phyloP scores from a whole-genome alignment of 257 asterid species.

The Apocynum venetum region DNA sequence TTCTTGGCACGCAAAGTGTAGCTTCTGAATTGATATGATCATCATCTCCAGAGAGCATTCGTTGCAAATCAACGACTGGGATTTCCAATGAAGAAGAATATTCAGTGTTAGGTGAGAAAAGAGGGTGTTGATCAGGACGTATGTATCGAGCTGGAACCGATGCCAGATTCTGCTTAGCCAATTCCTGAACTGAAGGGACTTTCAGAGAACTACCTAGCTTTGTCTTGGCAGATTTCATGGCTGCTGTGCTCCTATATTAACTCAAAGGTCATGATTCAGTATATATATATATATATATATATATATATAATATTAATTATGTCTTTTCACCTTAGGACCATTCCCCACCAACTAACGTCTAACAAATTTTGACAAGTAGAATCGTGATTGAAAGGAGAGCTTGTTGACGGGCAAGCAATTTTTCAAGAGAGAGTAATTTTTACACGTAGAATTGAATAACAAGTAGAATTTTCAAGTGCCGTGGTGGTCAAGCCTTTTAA shows the following conservation, averaged over 20 bases:
- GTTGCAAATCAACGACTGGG: slow-evolving; percentile 40
- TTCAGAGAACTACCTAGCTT: slow-evolving; percentile 34
- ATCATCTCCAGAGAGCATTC: slow-evolving; percentile 12
- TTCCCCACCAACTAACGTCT: no score
- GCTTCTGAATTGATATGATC: slow-evolving; percentile 20
- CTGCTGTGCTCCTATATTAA: no score
- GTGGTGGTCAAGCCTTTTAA: no score
- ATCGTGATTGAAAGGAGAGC: no score
- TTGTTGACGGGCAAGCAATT: no score
- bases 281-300: neutral
- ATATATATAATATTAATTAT: no score
- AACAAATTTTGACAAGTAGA: no score
- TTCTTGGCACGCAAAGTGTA: slow-evolving; percentile 41
- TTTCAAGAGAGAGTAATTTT: no score
- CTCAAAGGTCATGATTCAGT: no score
- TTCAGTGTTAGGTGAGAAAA: slow-evolving; percentile 8
- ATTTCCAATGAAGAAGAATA: slow-evolving; percentile 12
- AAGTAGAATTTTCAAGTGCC: no score
- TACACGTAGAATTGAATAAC: no score
- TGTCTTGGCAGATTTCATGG: slow-evolving; percentile 20
- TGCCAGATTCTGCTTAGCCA: slow-evolving; percentile 30
- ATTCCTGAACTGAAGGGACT: slow-evolving; percentile 58
- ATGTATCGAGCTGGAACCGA: slow-evolving; percentile 42
- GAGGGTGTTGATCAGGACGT: slow-evolving; percentile 26
- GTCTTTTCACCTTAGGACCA: no score